These are phyloP conservation scores for Teunomyces tritomae DNA, from an alignment of 805 yeast genomes.

Conservation along the genomic window DNA sequence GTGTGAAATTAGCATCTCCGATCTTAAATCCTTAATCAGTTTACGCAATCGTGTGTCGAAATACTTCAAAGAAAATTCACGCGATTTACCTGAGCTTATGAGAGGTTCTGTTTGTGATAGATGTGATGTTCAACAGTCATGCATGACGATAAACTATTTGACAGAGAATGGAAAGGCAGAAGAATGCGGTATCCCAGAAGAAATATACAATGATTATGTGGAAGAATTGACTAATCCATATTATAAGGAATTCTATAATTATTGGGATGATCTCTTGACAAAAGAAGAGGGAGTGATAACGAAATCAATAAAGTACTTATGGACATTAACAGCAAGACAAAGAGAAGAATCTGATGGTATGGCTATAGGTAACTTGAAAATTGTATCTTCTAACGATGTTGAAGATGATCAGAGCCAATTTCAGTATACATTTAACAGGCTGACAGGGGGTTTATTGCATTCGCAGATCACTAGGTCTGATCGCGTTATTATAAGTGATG, in stretches of 20 bases:
- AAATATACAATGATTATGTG: constrained; percentile 49
- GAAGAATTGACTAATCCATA: constrained; percentile 41
- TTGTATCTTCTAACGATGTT: constrained; percentile 28
- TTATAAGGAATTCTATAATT: constrained; percentile 56
- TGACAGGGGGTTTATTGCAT: constrained; percentile 1
- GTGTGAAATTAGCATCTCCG: constrained; percentile 51
- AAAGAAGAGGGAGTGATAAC: constrained; percentile 66
- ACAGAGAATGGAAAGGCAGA: constrained; percentile 57
- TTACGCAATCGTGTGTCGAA: constrained; percentile 69
- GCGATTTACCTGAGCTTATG: constrained; percentile 53
- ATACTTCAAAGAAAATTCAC: constrained; percentile 49
- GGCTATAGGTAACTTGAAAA: constrained; percentile 50
- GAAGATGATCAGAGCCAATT: constrained; percentile 27
- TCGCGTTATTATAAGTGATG: constrained; percentile 73
- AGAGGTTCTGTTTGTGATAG: constrained; percentile 56
- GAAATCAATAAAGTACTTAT: constrained; percentile 58
- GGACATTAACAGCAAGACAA: constrained; percentile 57
- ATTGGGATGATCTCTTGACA: constrained; percentile 73
- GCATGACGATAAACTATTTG: constrained; percentile 65
- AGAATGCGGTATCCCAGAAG: constrained; percentile 50
- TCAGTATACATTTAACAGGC: constrained; percentile 50
- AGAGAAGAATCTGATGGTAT: constrained; percentile 63
- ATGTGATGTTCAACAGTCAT: constrained; percentile 54
- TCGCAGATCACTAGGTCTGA: constrained; percentile 60
- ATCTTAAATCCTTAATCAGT: constrained; percentile 66